Base-by-base conservation (phyloP, 1,284 basidiomycete genomes). In the Hypsizygus ulmarius region DNA sequence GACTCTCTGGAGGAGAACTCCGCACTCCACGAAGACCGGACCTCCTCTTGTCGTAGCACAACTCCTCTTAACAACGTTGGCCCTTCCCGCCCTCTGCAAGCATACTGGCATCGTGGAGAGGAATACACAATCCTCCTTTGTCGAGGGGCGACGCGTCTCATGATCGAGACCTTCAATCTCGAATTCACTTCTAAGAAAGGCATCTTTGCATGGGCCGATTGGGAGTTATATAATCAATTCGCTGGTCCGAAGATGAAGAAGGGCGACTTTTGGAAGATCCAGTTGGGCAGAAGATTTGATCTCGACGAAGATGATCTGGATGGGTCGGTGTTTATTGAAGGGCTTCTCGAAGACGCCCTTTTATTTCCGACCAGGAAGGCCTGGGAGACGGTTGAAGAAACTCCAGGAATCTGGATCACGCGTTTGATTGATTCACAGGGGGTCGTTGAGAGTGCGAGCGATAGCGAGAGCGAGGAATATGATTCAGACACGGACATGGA, bases 101-200 rank as follows among this genome's bases (percentile, higher is more conserved):
- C 36, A n/a, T 34, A 54, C 49, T 21, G 43, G 34, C 19, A 15
- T 12, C 21, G 21, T 4, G 21, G 7, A 25, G 49, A 57, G 1
- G 61, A 64, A 49, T 67, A 63, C 50, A 18, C 18, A 14, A 51
- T 59, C 5, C 57, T 71, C 0, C 44, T 66, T 2, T 43, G 45
- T 6, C 62, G 69, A 5, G 69, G 67, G 0, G 68, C 66, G 3
- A 68, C 67, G 12, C 57, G 57, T 15, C 50, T 56, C 18, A 70
- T 71, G 69, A 68, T 65, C 54, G 59, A 63, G 40, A 59, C 59
- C 1, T 71, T 67, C 52, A 18, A 59, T 34, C 58, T 70, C n/a
- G 53, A 61, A 45, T 69, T 59, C 44, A 50, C 38, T 3, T 4
- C 46, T 6, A 44, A 55, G 3, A 39, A 19, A 5, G 68, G 69